Evolutionary conservation across 495 filamentous ascomycete genomes (phyloP).

Genomic region (Jackrogersella minutella): DNA sequence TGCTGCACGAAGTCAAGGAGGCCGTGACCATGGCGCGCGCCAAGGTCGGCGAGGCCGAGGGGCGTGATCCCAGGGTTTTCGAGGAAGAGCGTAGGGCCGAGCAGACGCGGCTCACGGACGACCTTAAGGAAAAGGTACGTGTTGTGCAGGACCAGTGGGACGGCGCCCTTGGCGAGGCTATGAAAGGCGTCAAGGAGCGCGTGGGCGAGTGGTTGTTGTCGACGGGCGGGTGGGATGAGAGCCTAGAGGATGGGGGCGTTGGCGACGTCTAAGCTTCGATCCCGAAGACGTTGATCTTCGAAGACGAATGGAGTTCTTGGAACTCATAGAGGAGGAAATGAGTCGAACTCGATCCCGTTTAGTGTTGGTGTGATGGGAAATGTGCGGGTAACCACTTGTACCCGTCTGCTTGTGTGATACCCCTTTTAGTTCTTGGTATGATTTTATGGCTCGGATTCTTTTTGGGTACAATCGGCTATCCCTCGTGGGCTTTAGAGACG

Average conservation of each 20-base stretch:
- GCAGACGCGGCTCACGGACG: constrained; percentile 75
- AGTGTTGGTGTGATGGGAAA: background rate
- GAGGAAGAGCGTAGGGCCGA: constrained; percentile 69
- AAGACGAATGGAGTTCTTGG: background rate
- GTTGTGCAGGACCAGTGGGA: constrained; percentile 89
- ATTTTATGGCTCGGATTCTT: background rate
- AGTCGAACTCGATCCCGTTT: background rate
- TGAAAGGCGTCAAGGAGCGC: constrained; percentile 60
- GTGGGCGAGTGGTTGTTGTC: constrained; percentile 71
- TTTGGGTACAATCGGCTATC: background rate
- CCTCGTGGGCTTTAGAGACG: background rate
- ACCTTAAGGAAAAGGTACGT: constrained; percentile 89
- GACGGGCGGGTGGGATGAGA: constrained; percentile 79
- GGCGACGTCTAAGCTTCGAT: constrained; percentile 46
- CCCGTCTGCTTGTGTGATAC: constrained; percentile 7
- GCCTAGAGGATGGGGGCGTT: constrained; percentile 58
- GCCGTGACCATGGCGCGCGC: constrained; percentile 71
- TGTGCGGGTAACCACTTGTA: background rate
- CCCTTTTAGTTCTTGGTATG: constrained; percentile 2
- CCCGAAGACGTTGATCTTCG: background rate
- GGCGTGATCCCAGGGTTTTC: constrained; percentile 65
- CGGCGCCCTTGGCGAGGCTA: constrained; percentile 59
- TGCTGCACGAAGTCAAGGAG: constrained; percentile 91
- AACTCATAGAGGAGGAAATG: background rate
- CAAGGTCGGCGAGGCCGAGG: constrained; percentile 62